Evolutionary conservation across 495 filamentous ascomycete species (phyloP).

Genomic region (Aspergillus wentii): DNA sequence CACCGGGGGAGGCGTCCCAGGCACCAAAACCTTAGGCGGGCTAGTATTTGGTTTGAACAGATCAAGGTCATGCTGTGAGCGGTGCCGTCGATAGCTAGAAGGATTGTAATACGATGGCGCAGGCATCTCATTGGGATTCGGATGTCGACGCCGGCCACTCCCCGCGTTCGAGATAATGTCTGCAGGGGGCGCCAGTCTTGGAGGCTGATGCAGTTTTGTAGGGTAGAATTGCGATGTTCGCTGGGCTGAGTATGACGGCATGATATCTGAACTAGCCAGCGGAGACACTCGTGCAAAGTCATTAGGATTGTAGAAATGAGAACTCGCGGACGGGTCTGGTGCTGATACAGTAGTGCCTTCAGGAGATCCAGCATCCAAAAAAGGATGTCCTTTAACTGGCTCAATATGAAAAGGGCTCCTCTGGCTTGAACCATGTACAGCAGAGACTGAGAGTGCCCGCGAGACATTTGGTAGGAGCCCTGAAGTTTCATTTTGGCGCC

Average conservation of each 20-base stretch:
- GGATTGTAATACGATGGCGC: conserved; percentile 16
- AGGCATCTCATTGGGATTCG: conserved; percentile 33
- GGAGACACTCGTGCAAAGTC: conserved; percentile 8
- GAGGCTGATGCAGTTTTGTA: conserved; percentile 15
- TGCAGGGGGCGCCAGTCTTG: conserved; percentile 54
- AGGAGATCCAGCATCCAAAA: conserved; percentile 9
- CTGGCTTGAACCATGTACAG: no score
- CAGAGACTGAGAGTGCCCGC: no score
- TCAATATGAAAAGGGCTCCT: no score
- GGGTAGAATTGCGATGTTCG: conserved; percentile 15
- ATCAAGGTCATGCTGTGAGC: conserved; percentile 30
- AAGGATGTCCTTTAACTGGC: conserved; percentile 4
- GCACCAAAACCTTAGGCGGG: conserved; percentile 18
- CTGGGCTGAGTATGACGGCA: conserved; percentile 13
- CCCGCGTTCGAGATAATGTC: conserved; percentile 41
- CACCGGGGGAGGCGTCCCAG: conserved; percentile 27
- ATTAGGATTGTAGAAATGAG: conserved; percentile 2
- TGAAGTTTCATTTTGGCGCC: no score
- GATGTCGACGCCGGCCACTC: conserved; percentile 26
- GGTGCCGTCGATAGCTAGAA: conserved; percentile 29
- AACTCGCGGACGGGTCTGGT: conserved; percentile 7
- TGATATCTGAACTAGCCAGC: conserved; percentile 5
- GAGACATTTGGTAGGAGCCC: conserved; percentile 57
- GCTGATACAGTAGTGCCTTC: conserved; percentile 18
- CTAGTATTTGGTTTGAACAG: conserved; percentile 13